Conservation (phyloP, 2,329 filamentous ascomycete species). For the Whalleya microplaca region DNA sequence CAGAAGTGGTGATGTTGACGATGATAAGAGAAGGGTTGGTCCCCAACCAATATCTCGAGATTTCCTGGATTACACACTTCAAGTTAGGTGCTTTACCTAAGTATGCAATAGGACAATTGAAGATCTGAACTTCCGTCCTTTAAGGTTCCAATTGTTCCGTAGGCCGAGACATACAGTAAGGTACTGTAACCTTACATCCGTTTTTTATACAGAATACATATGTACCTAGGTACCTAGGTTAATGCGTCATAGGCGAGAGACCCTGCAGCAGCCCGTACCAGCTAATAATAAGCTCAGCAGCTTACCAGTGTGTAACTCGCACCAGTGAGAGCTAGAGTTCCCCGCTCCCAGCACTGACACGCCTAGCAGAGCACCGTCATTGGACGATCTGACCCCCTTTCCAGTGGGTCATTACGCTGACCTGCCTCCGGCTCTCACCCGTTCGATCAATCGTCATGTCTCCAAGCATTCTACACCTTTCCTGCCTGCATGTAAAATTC, state of each 20-base stretch:
- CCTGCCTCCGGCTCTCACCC: background rate
- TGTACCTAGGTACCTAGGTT: background rate
- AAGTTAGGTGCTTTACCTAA: too few relatives aligned
- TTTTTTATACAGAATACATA: too few relatives aligned
- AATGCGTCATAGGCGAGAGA: background rate
- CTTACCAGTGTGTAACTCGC: background rate
- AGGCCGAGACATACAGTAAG: too few relatives aligned
- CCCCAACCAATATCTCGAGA: background rate
- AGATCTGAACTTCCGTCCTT: too few relatives aligned
- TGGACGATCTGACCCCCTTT: background rate
- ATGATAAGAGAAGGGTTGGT: background rate
- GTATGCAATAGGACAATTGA: too few relatives aligned
- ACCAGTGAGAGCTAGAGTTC: background rate
- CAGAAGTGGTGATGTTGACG: constrained; percentile 1
- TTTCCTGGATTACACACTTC: background rate
- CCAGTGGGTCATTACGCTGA: background rate
- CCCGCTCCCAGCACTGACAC: constrained; percentile 14
- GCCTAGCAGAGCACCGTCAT: constrained; percentile 3
- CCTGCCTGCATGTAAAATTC: constrained; percentile 13
- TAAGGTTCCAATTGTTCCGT: background rate
- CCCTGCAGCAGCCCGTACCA: background rate
- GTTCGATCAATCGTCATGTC: constrained; percentile 20
- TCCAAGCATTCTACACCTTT: constrained; percentile 28
- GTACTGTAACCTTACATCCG: too few relatives aligned
- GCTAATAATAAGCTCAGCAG: too few relatives aligned